Percentiles rank a stretch among this genome's conserved stretches.
Conservation (phyloP, 2,329 filamentous ascomycete species). For the Penicillium italicum region DNA sequence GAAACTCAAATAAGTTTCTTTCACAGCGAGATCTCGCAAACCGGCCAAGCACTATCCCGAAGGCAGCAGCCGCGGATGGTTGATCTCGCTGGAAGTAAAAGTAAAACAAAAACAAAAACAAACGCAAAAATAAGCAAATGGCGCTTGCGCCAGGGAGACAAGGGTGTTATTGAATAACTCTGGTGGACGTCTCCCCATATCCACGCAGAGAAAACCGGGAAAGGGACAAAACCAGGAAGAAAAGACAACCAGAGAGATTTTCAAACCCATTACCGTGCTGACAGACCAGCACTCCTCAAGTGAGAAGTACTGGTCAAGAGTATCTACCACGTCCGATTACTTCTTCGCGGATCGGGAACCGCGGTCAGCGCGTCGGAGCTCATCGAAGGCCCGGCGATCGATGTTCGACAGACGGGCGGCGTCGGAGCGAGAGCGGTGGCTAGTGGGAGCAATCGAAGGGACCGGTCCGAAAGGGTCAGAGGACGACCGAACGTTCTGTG, state of each 20-base stretch:
- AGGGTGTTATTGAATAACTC: not conserved
- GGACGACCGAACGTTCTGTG: slow-evolving; percentile 2
- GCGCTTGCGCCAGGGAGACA: not conserved
- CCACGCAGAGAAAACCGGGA: not conserved
- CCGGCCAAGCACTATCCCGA: not conserved
- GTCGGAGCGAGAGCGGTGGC: slow-evolving; percentile 1
- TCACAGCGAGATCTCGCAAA: not conserved
- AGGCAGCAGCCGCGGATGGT: not conserved
- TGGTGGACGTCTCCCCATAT: slow-evolving; percentile 1
- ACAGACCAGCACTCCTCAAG: not conserved
- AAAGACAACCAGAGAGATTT: not conserved
- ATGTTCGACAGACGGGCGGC: not conserved
- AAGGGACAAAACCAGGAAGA: not conserved
- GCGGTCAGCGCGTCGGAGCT: not conserved
- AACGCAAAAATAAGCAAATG: no score
- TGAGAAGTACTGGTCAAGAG: not conserved
- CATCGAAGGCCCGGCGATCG: not conserved
- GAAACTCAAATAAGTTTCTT: not conserved
- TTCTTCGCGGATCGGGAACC: not conserved
- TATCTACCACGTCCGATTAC: not conserved
- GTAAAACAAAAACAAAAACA: not conserved
- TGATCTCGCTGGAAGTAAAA: not conserved
- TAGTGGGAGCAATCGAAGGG: not conserved
- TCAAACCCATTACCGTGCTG: not conserved
- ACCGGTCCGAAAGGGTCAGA: not conserved